Conservation (phyloP, 2,329 filamentous ascomycete species). For the Pseudogymnoascus sp. region DNA sequence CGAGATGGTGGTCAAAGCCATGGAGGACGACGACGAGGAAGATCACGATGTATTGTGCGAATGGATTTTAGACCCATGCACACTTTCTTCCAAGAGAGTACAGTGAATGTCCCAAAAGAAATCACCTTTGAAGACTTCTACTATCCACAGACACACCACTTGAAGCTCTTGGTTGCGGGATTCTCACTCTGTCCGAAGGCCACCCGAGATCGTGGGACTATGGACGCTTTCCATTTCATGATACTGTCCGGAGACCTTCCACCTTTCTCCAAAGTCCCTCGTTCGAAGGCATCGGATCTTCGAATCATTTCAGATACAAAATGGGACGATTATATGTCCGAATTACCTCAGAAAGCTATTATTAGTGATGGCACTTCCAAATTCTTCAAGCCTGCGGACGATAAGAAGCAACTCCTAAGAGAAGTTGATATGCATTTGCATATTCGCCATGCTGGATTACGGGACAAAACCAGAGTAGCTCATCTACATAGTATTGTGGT, state of each 20-base stretch:
- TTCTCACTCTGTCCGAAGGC: slow-evolving; percentile 11
- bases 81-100: slow-evolving; percentile 13
- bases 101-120: slow-evolving; percentile 11
- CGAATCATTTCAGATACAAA: slow-evolving; percentile 6
- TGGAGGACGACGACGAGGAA: slow-evolving; percentile 11
- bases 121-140: slow-evolving; percentile 14
- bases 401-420: slow-evolving; percentile 14
- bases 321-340: slow-evolving; percentile 8
- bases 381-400: slow-evolving; percentile 13
- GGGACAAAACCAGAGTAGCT: slow-evolving; percentile 12
- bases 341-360: slow-evolving; percentile 13
- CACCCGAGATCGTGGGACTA: slow-evolving; percentile 12
- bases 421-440: slow-evolving; percentile 14
- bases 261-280: slow-evolving; percentile 9
- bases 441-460: slow-evolving; percentile 11
- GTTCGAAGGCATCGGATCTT: slow-evolving; percentile 11
- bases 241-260: slow-evolving; percentile 13
- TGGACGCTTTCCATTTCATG: slow-evolving; percentile 12
- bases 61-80: slow-evolving; percentile 14
- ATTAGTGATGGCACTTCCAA: slow-evolving; percentile 9
- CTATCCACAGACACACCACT: slow-evolving; percentile 13
- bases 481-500: slow-evolving; percentile 12
- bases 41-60: slow-evolving; percentile 13
- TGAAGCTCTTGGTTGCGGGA: slow-evolving; percentile 13
- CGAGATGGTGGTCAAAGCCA: slow-evolving; percentile 11